A percentile compares a stretch with the other conserved stretches of the same genome.
Conservation (phyloP, 345 rosid genomes). For the Aurinia saxatilis region DNA sequence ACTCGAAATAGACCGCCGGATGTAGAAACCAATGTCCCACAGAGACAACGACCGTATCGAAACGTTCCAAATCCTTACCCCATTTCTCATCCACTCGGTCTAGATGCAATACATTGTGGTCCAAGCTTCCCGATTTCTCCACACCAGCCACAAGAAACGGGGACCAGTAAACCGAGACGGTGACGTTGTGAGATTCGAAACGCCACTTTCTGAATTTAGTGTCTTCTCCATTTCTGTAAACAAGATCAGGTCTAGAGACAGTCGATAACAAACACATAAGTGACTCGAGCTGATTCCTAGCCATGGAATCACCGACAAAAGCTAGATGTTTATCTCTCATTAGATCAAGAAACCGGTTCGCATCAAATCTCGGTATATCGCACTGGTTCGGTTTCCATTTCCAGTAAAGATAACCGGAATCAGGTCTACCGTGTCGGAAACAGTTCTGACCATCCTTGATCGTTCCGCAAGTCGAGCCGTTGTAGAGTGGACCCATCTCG, state of each 20-base stretch:
- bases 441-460: constrained; percentile 89
- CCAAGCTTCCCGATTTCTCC: constrained; percentile 72
- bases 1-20: constrained; percentile 76
- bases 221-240: constrained; percentile 62
- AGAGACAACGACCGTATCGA: constrained; percentile 61
- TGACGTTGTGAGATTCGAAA: constrained; percentile 48
- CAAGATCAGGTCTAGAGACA: constrained; percentile 47
- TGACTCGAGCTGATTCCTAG: constrained; percentile 92
- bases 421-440: constrained; percentile 77
- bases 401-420: constrained; percentile 74
- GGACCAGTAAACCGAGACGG: constrained; percentile 81
- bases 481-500: constrained; percentile 67
- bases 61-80: constrained; percentile 50
- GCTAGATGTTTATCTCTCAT: constrained; percentile 62
- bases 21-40: constrained; percentile 94
- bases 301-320: constrained; percentile 96
- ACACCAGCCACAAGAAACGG: constrained; percentile 83
- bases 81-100: constrained; percentile 74
- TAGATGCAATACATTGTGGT: constrained; percentile 59
- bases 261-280: constrained; percentile 74
- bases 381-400: constrained; percentile 82
- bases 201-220: constrained; percentile 76
- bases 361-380: constrained; percentile 75
- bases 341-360: constrained; percentile 53
- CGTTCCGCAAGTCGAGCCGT: constrained; percentile 66